phyloP scores from a whole-genome alignment of 169 alveolate genomes.

The Plasmodium malariae region DNA sequence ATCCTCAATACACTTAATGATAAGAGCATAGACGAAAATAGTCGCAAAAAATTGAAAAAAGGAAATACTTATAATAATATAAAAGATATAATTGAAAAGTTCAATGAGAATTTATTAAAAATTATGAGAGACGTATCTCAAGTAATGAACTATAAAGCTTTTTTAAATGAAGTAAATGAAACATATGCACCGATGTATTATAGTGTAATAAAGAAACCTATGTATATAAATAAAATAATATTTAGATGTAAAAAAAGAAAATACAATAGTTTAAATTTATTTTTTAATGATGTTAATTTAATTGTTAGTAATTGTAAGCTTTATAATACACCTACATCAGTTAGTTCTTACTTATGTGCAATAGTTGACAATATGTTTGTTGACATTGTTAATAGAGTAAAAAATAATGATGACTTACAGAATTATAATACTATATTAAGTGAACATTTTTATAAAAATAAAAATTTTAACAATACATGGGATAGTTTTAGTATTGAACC shows the following conservation, averaged over 20 bases:
- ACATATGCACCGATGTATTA: conserved; percentile 74
- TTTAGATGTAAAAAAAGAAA: conserved; percentile 67
- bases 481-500: conserved; percentile 19
- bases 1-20: conserved; percentile 5
- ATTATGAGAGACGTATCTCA: conserved; percentile 38
- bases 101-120: conserved; percentile 28
- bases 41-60: conserved; percentile 35
- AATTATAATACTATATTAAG: conserved; percentile 45
- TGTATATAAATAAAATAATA: conserved; percentile 72
- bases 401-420: conserved; percentile 24
- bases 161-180: conserved; percentile 75
- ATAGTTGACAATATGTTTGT: conserved; percentile 62
- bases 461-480: conserved; percentile 66
- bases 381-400: conserved; percentile 51
- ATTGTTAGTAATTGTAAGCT: conserved; percentile 64
- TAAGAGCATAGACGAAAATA: conserved; percentile 14
- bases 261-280: conserved; percentile 57
- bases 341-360: conserved; percentile 65
- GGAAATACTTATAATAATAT: conserved; percentile 66
- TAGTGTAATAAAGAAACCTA: conserved; percentile 64
- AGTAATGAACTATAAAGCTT: conserved; percentile 50
- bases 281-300: conserved; percentile 66
- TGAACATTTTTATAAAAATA: conserved; percentile 67
- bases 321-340: conserved; percentile 72
- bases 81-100: conserved; percentile 68